phyloP scores from a whole-genome alignment of 2,329 filamentous ascomycete genomes.

The Fusarium praegraminearum region DNA sequence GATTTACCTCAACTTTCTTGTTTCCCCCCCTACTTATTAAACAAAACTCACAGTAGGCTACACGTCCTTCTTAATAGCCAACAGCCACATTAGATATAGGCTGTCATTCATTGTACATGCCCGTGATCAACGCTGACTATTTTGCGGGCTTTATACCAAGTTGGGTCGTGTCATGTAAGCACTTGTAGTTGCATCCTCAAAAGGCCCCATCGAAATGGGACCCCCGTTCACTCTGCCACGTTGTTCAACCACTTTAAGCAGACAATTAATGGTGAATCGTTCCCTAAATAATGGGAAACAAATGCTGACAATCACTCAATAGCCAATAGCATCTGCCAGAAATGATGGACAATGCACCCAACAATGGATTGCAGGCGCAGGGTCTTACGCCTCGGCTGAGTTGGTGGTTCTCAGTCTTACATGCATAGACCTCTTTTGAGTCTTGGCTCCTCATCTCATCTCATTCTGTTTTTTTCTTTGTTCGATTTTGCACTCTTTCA shows the following conservation, averaged over 20 bases:
- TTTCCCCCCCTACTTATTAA: neutral
- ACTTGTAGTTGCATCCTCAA: constrained; percentile 10
- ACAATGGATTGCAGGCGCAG: constrained; percentile 1
- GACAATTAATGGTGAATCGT: constrained; percentile 15
- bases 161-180: constrained; percentile 31
- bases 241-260: constrained; percentile 18
- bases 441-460: constrained; percentile 23
- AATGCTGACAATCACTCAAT: neutral
- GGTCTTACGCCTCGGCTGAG: constrained; percentile 15
- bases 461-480: constrained; percentile 27
- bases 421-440: constrained; percentile 33
- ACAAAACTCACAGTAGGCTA: neutral
- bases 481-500: constrained; percentile 3
- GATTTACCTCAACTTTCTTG: neutral
- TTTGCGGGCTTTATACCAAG: constrained; percentile 23
- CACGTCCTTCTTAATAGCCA: neutral
- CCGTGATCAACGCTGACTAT: neutral
- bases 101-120: neutral
- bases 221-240: constrained; percentile 15
- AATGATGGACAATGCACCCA: neutral
- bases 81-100: neutral
- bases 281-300: neutral
- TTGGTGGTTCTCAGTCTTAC: constrained; percentile 33
- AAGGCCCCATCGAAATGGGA: constrained; percentile 23
- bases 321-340: constrained; percentile 10